A percentile compares a stretch with the other conserved stretches of the same genome.
phyloP scores from a whole-genome alignment of 2,329 filamentous ascomycete species.

The Botrytis aclada region DNA sequence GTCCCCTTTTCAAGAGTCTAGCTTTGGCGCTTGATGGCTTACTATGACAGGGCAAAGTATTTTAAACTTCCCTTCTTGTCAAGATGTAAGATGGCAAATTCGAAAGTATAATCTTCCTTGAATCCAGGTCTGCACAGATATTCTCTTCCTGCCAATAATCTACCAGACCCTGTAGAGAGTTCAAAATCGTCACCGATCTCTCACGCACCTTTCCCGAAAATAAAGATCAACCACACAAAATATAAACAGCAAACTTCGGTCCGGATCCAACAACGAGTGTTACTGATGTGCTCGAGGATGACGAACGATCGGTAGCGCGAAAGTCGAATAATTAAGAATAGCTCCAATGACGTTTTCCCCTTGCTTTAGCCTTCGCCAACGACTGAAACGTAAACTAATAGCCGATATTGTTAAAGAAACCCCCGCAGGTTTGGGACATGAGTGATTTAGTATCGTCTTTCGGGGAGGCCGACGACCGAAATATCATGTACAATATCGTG shows the following conservation, averaged over 20 bases:
- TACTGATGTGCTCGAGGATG: background rate
- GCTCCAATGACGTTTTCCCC: background rate
- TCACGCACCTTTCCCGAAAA: background rate
- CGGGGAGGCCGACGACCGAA: background rate
- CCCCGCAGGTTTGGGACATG: background rate
- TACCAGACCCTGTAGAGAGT: background rate
- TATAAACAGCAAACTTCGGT: background rate
- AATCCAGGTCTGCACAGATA: constrained; percentile 6
- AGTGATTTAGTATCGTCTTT: background rate
- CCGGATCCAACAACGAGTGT: background rate
- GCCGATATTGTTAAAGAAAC: background rate
- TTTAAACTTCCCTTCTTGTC: constrained; percentile 1
- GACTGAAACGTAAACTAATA: background rate
- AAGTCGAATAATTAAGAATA: background rate
- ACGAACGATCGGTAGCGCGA: background rate
- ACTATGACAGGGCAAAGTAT: constrained; percentile 21
- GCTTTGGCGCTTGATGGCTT: constrained; percentile 24
- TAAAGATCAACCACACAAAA: background rate
- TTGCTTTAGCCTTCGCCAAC: background rate
- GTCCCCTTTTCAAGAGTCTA: constrained; percentile 21
- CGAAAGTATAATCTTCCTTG: background rate
- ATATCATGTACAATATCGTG: background rate
- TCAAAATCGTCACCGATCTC: background rate
- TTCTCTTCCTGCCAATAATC: background rate
- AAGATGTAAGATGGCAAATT: background rate